Percentiles rank a stretch among this genome's conserved stretches.
These are phyloP conservation scores for Rhynchosporium graminicola DNA, from an alignment of 2,329 filamentous ascomycete species.

Conservation along the genomic window DNA sequence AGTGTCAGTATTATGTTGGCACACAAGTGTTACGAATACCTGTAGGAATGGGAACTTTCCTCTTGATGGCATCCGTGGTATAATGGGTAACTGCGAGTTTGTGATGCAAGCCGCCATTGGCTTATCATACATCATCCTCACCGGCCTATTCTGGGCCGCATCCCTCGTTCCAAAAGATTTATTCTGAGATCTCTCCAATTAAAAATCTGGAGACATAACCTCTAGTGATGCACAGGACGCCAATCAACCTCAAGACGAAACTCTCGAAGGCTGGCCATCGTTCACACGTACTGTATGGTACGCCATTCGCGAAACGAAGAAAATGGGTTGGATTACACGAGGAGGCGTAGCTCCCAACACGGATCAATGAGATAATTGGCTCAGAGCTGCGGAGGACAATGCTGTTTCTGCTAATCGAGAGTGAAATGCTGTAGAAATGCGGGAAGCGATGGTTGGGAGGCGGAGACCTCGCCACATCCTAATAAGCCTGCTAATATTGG, in stretches of 20 bases:
- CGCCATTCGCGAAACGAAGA: conserved; percentile 55
- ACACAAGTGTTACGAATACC: conserved; percentile 50
- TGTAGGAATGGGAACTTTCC: conserved; percentile 58
- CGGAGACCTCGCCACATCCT: conserved; percentile 20
- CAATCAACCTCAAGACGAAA: conserved; percentile 41
- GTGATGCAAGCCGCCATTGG: conserved; percentile 60
- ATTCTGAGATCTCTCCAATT: conserved; percentile 61
- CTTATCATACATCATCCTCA: conserved; percentile 58
- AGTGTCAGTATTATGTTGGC: conserved; percentile 57
- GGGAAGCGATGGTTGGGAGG: conserved; percentile 49
- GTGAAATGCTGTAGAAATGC: conserved; percentile 52
- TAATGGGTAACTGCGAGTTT: conserved; percentile 62
- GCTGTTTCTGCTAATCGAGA: conserved; percentile 39
- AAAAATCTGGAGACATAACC: conserved; percentile 47
- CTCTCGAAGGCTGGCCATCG: conserved; percentile 46
- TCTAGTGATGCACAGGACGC: conserved; percentile 44
- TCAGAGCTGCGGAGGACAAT: conserved; percentile 49
- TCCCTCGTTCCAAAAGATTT: conserved; percentile 43
- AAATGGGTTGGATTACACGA: conserved; percentile 54
- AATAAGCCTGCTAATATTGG: conserved; percentile 12
- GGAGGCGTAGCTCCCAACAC: conserved; percentile 55
- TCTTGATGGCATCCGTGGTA: conserved; percentile 63
- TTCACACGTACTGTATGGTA: conserved; percentile 61
- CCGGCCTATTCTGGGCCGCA: conserved; percentile 57
- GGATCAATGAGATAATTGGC: conserved; percentile 55